Evolutionary conservation across 805 yeast genomes (phyloP).

Genomic region (Candida anglica): DNA sequence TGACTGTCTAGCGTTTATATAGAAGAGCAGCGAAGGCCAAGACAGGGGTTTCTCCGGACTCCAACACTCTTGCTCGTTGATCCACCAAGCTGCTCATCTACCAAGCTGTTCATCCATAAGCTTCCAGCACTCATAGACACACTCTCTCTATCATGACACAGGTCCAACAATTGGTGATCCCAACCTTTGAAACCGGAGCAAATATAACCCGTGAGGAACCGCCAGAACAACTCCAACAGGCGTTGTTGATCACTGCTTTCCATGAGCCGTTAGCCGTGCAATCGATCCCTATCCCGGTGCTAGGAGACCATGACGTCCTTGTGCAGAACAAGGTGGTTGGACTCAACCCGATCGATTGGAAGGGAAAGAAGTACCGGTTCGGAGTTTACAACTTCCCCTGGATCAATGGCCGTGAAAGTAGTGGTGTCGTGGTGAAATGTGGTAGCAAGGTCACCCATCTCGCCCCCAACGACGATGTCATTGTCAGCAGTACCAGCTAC

Average conservation of each 20-base stretch:
- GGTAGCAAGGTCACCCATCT: slow-evolving; percentile 30
- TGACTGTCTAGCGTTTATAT: no score
- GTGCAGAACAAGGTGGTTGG: slow-evolving; percentile 32
- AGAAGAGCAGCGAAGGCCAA: no score
- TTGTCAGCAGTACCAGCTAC: slow-evolving; percentile 44
- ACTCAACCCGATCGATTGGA: slow-evolving; percentile 48
- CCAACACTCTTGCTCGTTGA: no score
- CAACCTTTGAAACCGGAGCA: no score
- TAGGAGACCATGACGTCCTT: slow-evolving; percentile 18
- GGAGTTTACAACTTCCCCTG: slow-evolving; percentile 47
- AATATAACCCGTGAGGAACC: no score
- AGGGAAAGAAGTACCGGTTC: slow-evolving; percentile 41
- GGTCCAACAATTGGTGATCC: no score
- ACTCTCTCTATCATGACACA: no score
- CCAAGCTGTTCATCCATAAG: no score
- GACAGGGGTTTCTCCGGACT: no score
- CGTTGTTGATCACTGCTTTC: slow-evolving; percentile 14
- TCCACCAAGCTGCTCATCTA: no score
- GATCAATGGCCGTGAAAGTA: slow-evolving; percentile 47
- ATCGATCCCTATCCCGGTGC: slow-evolving; percentile 15
- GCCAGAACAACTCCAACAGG: no score
- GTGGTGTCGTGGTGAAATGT: slow-evolving; percentile 33
- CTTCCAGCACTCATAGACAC: no score
- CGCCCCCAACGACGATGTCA: slow-evolving; percentile 32
- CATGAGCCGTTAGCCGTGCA: slow-evolving; percentile 15